Evolutionary conservation across 148 eudicot species (phyloP).

Genomic region (Arbutus unedo): DNA sequence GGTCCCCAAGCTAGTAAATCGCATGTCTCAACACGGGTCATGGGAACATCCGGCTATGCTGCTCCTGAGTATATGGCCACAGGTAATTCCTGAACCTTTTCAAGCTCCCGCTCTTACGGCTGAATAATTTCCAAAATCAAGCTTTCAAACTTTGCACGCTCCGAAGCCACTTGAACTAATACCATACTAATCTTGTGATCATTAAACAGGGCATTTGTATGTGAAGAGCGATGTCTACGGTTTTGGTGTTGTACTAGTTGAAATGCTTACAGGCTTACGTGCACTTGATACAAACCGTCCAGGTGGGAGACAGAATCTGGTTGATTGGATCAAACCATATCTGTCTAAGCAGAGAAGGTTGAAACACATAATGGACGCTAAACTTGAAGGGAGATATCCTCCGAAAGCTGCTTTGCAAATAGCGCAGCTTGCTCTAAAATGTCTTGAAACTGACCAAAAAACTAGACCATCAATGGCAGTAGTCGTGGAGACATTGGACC

Average conservation of each 20-base stretch:
- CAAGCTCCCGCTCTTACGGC: neutral
- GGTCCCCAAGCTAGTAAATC: constrained; percentile 71
- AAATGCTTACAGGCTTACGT: constrained; percentile 38
- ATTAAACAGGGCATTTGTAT: constrained; percentile 66
- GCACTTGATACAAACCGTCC: constrained; percentile 15
- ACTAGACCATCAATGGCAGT: constrained; percentile 74
- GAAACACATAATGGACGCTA: constrained; percentile 61
- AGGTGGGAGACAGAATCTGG: constrained; percentile 10
- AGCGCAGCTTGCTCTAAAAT: constrained; percentile 68
- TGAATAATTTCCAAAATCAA: too few relatives aligned
- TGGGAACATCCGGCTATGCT: constrained; percentile 84
- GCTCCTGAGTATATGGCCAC: constrained; percentile 90
- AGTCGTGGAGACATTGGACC: constrained; percentile 51
- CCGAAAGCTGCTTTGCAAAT: constrained; percentile 51
- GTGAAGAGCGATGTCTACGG: constrained; percentile 83
- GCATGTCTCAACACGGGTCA: constrained; percentile 70
- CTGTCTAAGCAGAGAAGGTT: constrained; percentile 43
- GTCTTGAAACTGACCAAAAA: constrained; percentile 50
- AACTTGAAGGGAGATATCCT: constrained; percentile 64
- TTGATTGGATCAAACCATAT: constrained; percentile 23
- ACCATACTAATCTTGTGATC: constrained; percentile 1
- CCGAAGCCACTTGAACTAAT: neutral
- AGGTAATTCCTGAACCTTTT: constrained; percentile 36
- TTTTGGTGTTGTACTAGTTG: constrained; percentile 75
- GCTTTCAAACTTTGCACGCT: too few relatives aligned